Conservation (phyloP, 176 grass and related monocot genomes). For the Chrysopogon serrulatus region DNA sequence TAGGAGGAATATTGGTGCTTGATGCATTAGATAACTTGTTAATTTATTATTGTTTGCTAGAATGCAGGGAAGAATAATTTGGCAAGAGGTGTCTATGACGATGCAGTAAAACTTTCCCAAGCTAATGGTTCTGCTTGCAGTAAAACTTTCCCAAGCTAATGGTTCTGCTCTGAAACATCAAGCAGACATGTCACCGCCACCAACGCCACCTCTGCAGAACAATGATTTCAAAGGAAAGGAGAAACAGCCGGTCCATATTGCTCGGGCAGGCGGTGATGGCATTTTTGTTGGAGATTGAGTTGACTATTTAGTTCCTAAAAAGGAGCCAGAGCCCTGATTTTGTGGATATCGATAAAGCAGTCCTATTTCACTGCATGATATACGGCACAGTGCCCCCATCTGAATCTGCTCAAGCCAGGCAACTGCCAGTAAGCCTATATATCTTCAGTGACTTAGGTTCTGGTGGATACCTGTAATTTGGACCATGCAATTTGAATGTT, state of each 20-base stretch:
- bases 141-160: constrained; percentile 49
- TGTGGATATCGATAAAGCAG: constrained; percentile 83
- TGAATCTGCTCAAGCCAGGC: constrained; percentile 67
- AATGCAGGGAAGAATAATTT: constrained; percentile 53
- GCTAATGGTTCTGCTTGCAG: no score
- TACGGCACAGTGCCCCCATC: constrained; percentile 82
- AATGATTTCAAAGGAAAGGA: constrained; percentile 49
- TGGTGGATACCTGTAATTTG: background rate
- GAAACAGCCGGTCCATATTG: constrained; percentile 39
- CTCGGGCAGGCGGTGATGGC: constrained; percentile 53
- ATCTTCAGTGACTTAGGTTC: background rate
- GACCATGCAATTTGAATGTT: background rate
- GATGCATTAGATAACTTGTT: background rate
- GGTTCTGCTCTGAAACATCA: constrained; percentile 42
- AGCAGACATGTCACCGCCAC: constrained; percentile 47
- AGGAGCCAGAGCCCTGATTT: constrained; percentile 76
- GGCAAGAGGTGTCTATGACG: constrained; percentile 49
- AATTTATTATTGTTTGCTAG: background rate
- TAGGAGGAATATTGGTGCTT: background rate
- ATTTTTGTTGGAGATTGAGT: constrained; percentile 82
- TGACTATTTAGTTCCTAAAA: constrained; percentile 74
- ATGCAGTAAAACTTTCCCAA: no score
- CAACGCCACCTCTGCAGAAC: constrained; percentile 31
- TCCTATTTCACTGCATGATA: constrained; percentile 69
- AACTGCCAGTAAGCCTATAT: constrained; percentile 60